Evolutionary conservation across 768 basidiomycete genomes (phyloP).

Genomic region (Bullera alba): DNA sequence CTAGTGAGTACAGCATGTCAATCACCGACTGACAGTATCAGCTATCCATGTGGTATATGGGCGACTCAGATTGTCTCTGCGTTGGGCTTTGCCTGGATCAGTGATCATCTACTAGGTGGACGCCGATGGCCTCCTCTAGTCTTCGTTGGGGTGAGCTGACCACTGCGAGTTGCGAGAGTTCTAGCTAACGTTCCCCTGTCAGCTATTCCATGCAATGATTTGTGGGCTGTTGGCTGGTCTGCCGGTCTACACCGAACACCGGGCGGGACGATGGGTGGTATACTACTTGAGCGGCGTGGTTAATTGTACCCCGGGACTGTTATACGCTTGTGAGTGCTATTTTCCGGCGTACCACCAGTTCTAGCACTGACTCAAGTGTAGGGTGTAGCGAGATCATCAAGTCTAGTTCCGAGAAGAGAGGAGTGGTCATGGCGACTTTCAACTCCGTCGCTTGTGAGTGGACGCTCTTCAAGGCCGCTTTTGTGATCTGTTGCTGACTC

Average conservation of each 20-base stretch:
- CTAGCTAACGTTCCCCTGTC: no score
- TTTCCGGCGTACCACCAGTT: no score
- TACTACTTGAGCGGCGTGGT: slow-evolving; percentile 16
- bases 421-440: slow-evolving; percentile 19
- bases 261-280: slow-evolving; percentile 13
- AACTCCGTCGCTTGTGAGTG: slow-evolving; percentile 17
- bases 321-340: slow-evolving; percentile 11
- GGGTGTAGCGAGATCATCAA: slow-evolving; percentile 18
- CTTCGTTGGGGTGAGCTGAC: slow-evolving; percentile 9
- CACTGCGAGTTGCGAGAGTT: not conserved
- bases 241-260: slow-evolving; percentile 8
- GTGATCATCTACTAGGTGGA: slow-evolving; percentile 19
- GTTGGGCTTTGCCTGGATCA: slow-evolving; percentile 20
- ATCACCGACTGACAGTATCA: not conserved
- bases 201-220: slow-evolving; percentile 5
- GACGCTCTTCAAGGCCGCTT: not conserved
- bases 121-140: slow-evolving; percentile 23
- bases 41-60: slow-evolving; percentile 18
- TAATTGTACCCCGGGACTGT: slow-evolving; percentile 13
- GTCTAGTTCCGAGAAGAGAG: slow-evolving; percentile 13
- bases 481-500: not conserved
- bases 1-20: slow-evolving; percentile 1
- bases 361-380: not conserved
- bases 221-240: slow-evolving; percentile 11
- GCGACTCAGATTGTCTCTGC: slow-evolving; percentile 20